These are phyloP conservation scores for Dalbergia cochinchinensis DNA, from an alignment of 306 rosid species.

Conservation along the genomic window DNA sequence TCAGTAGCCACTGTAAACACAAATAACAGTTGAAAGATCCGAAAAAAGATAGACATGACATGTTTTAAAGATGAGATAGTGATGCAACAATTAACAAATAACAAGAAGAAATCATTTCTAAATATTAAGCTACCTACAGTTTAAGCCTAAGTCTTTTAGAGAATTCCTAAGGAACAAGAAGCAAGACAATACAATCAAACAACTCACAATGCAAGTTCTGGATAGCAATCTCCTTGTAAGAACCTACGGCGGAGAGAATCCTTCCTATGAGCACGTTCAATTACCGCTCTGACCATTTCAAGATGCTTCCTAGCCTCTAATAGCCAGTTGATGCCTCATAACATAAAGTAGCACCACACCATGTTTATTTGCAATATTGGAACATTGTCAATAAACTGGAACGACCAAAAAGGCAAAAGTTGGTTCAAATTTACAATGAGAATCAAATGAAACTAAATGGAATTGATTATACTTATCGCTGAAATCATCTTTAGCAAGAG, in stretches of 20 bases:
- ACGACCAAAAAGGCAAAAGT: too few relatives aligned
- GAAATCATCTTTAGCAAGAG: slow-evolving; percentile 22
- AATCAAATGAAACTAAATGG: neutral
- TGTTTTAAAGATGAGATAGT: too few relatives aligned
- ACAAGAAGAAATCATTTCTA: slow-evolving; percentile 27
- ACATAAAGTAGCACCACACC: slow-evolving; percentile 99
- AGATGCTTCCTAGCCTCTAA: slow-evolving; percentile 86
- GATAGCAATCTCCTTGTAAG: too few relatives aligned
- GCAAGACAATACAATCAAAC: too few relatives aligned
- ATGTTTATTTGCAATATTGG: slow-evolving; percentile 62
- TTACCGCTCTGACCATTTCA: slow-evolving; percentile 72
- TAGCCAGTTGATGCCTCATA: slow-evolving; percentile 79
- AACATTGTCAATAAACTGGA: too few relatives aligned
- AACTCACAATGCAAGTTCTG: too few relatives aligned
- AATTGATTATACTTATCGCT: neutral
- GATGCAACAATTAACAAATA: neutral
- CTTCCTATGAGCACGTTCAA: slow-evolving; percentile 52
- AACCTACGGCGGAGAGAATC: too few relatives aligned
- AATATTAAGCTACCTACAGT: slow-evolving; percentile 33
- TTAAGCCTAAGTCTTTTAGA: neutral
- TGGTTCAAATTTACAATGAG: too few relatives aligned
- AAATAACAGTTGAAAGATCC: neutral
- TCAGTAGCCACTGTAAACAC: slow-evolving; percentile 80
- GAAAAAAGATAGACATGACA: too few relatives aligned
- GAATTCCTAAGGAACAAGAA: neutral